phyloP scores from a whole-genome alignment of 371 early-diverging fungal species.

The Batkoa obscura region DNA sequence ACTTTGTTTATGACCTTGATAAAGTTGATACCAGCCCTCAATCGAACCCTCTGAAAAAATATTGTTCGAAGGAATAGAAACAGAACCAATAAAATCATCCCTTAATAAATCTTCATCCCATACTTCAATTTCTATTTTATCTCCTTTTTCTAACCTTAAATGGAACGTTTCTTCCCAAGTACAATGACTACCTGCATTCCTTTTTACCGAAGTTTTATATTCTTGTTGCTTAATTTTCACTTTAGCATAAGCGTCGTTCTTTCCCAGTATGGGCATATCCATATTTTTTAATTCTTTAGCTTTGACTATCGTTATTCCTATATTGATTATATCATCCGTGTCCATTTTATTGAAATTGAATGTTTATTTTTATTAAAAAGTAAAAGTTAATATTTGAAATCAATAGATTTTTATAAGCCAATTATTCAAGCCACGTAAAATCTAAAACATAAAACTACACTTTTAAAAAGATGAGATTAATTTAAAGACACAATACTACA shows the following conservation, averaged over 20 bases:
- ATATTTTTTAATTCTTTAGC: slow-evolving; percentile 7
- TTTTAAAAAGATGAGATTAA: too few relatives aligned
- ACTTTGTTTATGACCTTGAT: slow-evolving; percentile 8
- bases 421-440: too few relatives aligned
- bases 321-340: too few relatives aligned
- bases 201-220: slow-evolving; percentile 5
- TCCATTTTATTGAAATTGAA: too few relatives aligned
- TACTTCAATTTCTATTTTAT: slow-evolving; percentile 7
- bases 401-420: too few relatives aligned
- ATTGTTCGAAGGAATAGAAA: slow-evolving; percentile 5
- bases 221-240: slow-evolving; percentile 6
- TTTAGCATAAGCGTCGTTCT: slow-evolving; percentile 10
- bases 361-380: too few relatives aligned
- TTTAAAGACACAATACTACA: too few relatives aligned
- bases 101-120: slow-evolving; percentile 5
- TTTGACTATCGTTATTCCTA: slow-evolving; percentile 3
- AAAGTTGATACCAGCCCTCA: slow-evolving; percentile 6
- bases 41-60: slow-evolving; percentile 2
- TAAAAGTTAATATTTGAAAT: too few relatives aligned
- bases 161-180: slow-evolving; percentile 5
- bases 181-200: slow-evolving; percentile 4
- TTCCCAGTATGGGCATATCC: slow-evolving; percentile 8
- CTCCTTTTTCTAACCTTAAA: background rate
- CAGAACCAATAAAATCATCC: slow-evolving; percentile 9
- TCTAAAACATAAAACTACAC: too few relatives aligned